A percentile compares a stretch with the other conserved stretches of the same genome.
Evolutionary conservation across 768 basidiomycete species (phyloP).

Genomic region (Boletus rex-veris): DNA sequence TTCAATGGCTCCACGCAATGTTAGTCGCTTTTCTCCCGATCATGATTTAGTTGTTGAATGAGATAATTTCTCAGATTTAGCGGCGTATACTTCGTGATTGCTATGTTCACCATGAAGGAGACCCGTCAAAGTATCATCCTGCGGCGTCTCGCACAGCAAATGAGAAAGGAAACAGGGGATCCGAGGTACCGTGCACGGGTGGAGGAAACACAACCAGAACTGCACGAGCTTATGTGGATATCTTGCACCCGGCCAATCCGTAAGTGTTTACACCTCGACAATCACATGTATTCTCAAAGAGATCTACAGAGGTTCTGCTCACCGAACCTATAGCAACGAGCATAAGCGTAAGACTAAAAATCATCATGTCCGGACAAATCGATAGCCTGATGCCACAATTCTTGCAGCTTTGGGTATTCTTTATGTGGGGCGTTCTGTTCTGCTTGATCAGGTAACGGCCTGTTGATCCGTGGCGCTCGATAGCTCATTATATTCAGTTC

Average conservation of each 20-base stretch:
- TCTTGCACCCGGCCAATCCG: conserved; percentile 70
- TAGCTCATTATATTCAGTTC: conserved; percentile 37
- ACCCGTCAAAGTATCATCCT: conserved; percentile 72
- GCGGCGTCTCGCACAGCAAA: conserved; percentile 53
- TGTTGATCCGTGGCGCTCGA: neutral
- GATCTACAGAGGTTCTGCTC: conserved; percentile 13
- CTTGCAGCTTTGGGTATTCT: conserved; percentile 58
- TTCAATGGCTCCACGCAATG: conserved; percentile 78
- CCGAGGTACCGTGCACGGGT: conserved; percentile 56
- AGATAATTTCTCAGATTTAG: conserved; percentile 40
- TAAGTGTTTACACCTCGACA: conserved; percentile 34
- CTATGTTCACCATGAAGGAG: conserved; percentile 60
- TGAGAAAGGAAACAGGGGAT: conserved; percentile 64
- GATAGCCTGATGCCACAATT: neutral
- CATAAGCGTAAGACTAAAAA: conserved; percentile 53
- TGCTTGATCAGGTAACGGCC: conserved; percentile 51
- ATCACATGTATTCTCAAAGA: neutral
- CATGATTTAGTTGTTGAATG: neutral
- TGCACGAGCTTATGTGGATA: conserved; percentile 57
- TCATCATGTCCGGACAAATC: neutral
- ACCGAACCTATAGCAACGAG: conserved; percentile 67
- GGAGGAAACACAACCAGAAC: conserved; percentile 56
- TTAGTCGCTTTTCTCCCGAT: conserved; percentile 21
- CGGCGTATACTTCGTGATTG: conserved; percentile 45
- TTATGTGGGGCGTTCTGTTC: conserved; percentile 72